A percentile compares a stretch with the other conserved stretches of the same genome.
Evolutionary conservation across 2,329 filamentous ascomycete species (phyloP).

Genomic region (Colletotrichum orchidophilum): DNA sequence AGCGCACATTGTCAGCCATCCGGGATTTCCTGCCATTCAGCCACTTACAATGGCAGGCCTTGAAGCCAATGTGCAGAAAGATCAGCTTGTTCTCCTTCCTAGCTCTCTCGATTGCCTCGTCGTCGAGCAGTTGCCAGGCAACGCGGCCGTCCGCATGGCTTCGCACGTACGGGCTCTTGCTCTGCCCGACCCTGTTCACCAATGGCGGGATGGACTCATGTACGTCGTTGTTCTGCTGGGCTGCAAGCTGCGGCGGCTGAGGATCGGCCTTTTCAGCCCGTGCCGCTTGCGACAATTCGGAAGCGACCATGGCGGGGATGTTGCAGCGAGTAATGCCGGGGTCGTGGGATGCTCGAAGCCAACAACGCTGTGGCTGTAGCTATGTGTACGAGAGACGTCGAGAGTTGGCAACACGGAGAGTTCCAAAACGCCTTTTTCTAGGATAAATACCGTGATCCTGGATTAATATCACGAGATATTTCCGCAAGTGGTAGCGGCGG

Average conservation of each 20-base stretch:
- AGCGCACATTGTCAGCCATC: not conserved
- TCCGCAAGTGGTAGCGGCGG: not conserved
- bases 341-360: not conserved
- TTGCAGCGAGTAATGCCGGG: not conserved
- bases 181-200: constrained; percentile 47
- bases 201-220: constrained; percentile 38
- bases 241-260: constrained; percentile 43
- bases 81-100: constrained; percentile 86
- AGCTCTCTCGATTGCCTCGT: constrained; percentile 79
- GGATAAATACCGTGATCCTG: not conserved
- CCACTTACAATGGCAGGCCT: constrained; percentile 88
- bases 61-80: constrained; percentile 94
- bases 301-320: constrained; percentile 45
- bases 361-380: not conserved
- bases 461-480: not conserved
- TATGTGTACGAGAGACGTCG: not conserved
- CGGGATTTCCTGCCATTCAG: not conserved
- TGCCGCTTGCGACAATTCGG: constrained; percentile 42
- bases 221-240: constrained; percentile 31
- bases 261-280: constrained; percentile 22
- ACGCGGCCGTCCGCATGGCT: constrained; percentile 84
- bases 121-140: constrained; percentile 89
- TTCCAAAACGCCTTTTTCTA: not conserved
- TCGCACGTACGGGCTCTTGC: constrained; percentile 68
- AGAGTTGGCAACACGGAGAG: not conserved